Conservation (phyloP, 2,329 filamentous ascomycete species). For the Coniella lustricola region DNA sequence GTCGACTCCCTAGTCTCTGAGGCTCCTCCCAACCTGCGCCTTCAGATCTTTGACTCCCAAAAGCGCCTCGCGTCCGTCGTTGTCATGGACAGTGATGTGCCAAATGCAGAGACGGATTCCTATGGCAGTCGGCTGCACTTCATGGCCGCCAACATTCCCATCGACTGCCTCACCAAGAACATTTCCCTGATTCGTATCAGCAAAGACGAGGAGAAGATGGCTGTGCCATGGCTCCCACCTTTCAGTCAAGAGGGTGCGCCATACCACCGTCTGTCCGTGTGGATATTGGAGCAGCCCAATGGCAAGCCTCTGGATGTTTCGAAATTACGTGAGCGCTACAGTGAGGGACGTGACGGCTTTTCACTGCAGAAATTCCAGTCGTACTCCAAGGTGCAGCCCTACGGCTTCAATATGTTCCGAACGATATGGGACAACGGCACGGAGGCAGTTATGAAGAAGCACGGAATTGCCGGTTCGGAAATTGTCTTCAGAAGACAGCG, state of each 20-base stretch:
- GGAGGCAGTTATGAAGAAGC: constrained; percentile 76
- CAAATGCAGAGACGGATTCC: constrained; percentile 63
- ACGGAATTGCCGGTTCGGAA: constrained; percentile 67
- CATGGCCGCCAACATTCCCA: constrained; percentile 61
- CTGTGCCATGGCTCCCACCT: constrained; percentile 76
- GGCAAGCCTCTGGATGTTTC: constrained; percentile 51
- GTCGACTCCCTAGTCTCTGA: constrained; percentile 71
- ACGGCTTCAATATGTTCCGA: constrained; percentile 85
- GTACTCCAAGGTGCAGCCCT: constrained; percentile 60
- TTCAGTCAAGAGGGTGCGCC: constrained; percentile 83
- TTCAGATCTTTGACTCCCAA: constrained; percentile 79
- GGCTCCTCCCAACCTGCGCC: constrained; percentile 63
- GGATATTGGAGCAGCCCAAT: constrained; percentile 72
- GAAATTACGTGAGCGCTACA: constrained; percentile 47
- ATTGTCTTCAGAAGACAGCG: constrained; percentile 79
- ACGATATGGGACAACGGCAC: constrained; percentile 85
- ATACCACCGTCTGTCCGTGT: constrained; percentile 82
- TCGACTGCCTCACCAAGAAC: constrained; percentile 25
- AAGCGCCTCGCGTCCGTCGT: constrained; percentile 77
- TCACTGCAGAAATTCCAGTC: constrained; percentile 67
- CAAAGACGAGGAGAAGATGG: constrained; percentile 55
- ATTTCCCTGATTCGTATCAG: constrained; percentile 10
- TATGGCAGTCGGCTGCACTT: constrained; percentile 84
- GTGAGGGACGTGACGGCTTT: constrained; percentile 55
- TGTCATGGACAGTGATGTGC: constrained; percentile 86